Percentiles rank a stretch among this genome's conserved stretches.
Evolutionary conservation across 2,329 filamentous ascomycete genomes (phyloP).

Genomic region (Colletotrichum cereale): DNA sequence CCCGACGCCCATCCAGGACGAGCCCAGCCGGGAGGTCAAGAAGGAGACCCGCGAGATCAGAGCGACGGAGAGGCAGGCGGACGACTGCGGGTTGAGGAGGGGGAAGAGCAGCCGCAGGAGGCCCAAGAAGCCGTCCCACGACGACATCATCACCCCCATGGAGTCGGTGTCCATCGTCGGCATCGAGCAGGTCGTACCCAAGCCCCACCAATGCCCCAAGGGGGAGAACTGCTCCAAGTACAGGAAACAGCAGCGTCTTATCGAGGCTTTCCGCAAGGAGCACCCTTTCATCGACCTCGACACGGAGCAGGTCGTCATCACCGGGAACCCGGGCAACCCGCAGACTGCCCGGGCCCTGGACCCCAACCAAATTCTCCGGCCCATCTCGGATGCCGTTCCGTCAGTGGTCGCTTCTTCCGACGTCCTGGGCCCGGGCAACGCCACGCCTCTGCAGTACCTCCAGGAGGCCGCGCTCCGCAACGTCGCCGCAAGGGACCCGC

Average conservation of each 20-base stretch:
- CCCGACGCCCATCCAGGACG: conserved; percentile 73
- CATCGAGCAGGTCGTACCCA: conserved; percentile 89
- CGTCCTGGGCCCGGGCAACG: conserved; percentile 77
- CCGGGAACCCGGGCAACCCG: conserved; percentile 84
- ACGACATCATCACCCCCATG: conserved; percentile 79
- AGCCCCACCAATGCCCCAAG: conserved; percentile 86
- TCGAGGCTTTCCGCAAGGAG: conserved; percentile 80
- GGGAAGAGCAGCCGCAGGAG: conserved; percentile 56
- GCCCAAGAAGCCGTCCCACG: conserved; percentile 57
- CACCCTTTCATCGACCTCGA: conserved; percentile 75
- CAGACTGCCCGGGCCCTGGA: conserved; percentile 71
- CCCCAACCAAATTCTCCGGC: conserved; percentile 69
- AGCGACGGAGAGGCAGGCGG: conserved; percentile 54
- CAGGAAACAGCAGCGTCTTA: conserved; percentile 82
- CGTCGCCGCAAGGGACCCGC: conserved; percentile 81
- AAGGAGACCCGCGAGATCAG: conserved; percentile 51
- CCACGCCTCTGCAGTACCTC: conserved; percentile 76
- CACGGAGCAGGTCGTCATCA: conserved; percentile 78
- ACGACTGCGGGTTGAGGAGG: conserved; percentile 51
- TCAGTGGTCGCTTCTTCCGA: conserved; percentile 94
- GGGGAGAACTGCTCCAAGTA: conserved; percentile 88
- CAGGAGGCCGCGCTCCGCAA: conserved; percentile 80
- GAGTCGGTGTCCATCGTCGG: conserved; percentile 93
- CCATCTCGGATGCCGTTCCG: conserved; percentile 80
- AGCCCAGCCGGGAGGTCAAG: conserved; percentile 63